A percentile compares a stretch with the other conserved stretches of the same genome.
Evolutionary conservation across 805 yeast genomes (phyloP).

Genomic region (Metschnikowia gelsemii): DNA sequence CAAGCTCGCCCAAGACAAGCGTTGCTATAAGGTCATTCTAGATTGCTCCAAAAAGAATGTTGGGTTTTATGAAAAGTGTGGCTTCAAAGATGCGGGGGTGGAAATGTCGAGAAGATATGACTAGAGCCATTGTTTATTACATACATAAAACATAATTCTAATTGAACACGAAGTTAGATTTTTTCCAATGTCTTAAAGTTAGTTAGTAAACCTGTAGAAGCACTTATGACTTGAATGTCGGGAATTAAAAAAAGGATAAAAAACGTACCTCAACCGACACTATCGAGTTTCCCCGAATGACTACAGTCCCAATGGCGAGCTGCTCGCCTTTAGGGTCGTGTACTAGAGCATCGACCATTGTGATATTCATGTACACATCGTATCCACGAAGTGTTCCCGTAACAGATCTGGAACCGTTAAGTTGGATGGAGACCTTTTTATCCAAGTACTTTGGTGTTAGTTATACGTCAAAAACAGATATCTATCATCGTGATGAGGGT

Average conservation of each 20-base stretch:
- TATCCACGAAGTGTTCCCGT: slow-evolving; percentile 84
- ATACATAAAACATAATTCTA: not conserved
- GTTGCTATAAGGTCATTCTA: slow-evolving; percentile 85
- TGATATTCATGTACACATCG: slow-evolving; percentile 75
- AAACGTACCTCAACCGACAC: slow-evolving; percentile 63
- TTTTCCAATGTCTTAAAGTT: slow-evolving; percentile 15
- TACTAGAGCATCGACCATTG: slow-evolving; percentile 70
- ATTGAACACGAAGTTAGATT: slow-evolving; percentile 1
- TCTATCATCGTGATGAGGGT: not conserved
- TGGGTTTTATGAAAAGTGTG: slow-evolving; percentile 87
- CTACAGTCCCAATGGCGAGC: slow-evolving; percentile 63
- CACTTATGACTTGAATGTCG: not conserved
- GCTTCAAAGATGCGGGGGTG: slow-evolving; percentile 60
- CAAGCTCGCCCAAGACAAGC: slow-evolving; percentile 53
- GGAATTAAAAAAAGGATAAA: not conserved
- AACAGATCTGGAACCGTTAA: slow-evolving; percentile 76
- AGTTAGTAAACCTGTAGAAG: slow-evolving; percentile 5
- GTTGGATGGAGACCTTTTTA: slow-evolving; percentile 66
- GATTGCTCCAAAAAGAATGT: slow-evolving; percentile 86
- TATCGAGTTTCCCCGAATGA: slow-evolving; percentile 76
- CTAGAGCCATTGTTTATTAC: slow-evolving; percentile 3
- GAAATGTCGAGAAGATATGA: slow-evolving; percentile 60
- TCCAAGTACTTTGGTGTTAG: slow-evolving; percentile 62
- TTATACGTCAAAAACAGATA: slow-evolving; percentile 11
- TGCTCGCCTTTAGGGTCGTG: slow-evolving; percentile 50